Evolutionary conservation across 768 basidiomycete genomes (phyloP).

Genomic region (Lactarius trivialis): DNA sequence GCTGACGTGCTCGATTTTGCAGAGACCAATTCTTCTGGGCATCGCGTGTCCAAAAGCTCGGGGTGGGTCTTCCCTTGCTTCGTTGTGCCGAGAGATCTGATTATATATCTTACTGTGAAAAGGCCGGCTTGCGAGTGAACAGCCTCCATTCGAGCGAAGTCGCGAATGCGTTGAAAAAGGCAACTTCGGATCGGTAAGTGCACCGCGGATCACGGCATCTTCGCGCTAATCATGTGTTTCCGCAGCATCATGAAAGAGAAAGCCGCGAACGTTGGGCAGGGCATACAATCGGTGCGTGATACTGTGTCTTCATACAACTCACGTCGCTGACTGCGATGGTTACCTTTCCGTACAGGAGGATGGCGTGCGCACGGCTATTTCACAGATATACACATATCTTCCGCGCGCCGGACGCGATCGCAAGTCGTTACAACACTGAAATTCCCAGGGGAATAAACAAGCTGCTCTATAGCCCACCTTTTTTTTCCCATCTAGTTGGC

Average conservation of each 20-base stretch:
- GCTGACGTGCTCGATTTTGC: slow-evolving; percentile 1
- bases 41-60: slow-evolving; percentile 53
- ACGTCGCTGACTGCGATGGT: not conserved
- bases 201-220: not conserved
- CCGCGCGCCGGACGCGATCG: slow-evolving; percentile 31
- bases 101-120: not conserved
- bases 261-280: slow-evolving; percentile 42
- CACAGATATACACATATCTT: slow-evolving; percentile 50
- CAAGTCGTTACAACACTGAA: slow-evolving; percentile 12
- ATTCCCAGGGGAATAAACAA: not conserved
- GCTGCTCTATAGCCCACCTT: not conserved
- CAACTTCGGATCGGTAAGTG: slow-evolving; percentile 46
- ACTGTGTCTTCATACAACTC: not conserved
- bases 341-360: slow-evolving; percentile 38
- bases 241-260: slow-evolving; percentile 54
- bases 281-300: slow-evolving; percentile 35
- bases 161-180: slow-evolving; percentile 47
- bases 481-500: not conserved
- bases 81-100: not conserved
- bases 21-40: slow-evolving; percentile 63
- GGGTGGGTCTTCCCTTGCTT: slow-evolving; percentile 34
- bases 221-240: not conserved
- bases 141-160: slow-evolving; percentile 44
- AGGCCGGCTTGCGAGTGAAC: slow-evolving; percentile 47
- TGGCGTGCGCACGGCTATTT: slow-evolving; percentile 52